Evolutionary conservation across 129 eudicot species (phyloP), one percentile per base, ranked within the genome.

Genomic region (Calendula officinalis): DNA sequence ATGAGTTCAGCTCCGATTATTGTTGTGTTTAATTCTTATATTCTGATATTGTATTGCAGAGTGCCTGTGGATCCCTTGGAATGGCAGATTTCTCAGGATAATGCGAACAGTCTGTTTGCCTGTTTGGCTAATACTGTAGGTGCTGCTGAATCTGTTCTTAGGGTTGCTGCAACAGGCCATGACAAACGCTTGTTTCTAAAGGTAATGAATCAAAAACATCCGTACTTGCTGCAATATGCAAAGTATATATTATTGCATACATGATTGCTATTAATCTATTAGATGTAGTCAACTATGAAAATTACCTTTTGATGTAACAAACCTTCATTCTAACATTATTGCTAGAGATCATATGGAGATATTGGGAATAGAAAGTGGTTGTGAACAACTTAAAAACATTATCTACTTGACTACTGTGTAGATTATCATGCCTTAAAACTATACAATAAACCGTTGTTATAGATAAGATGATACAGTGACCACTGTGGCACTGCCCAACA

Each of bases 21-120:
- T 50, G 12, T 48, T 64, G 46, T 60, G 62, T 54, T 68, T 71
- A 13, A 10, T 74, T 30, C 0, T 8, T 17, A 5, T 56, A 6
- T 2, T 38, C 3, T 72, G 30, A 57, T 71, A 22, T 56, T 15
- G 55, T 67, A 15, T 49, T 58, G 60, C 58, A 85, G 91, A 70
- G 99, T 94, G 9, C 97, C 99, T 16, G 92, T 94, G 60, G 95
- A 94, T 76, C 99, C 99, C 0, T 75, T 94, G 27, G 95, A 94
- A 47, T 94, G 97, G 99, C 99, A 94, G 84, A 83, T 94, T 53
- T 94, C 99, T 11, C 99, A 88, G 82, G 96, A 94, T 72, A 73
- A 95, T 8, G 99, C 99, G 1, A 85, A 78, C 35, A 45, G 78
- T 51, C 66, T 85, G 36, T 82, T 88, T 74, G 99, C 99, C 6